These are phyloP conservation scores for Candida methanosorbosa DNA, from an alignment of 805 yeast genomes.

Conservation along the genomic window DNA sequence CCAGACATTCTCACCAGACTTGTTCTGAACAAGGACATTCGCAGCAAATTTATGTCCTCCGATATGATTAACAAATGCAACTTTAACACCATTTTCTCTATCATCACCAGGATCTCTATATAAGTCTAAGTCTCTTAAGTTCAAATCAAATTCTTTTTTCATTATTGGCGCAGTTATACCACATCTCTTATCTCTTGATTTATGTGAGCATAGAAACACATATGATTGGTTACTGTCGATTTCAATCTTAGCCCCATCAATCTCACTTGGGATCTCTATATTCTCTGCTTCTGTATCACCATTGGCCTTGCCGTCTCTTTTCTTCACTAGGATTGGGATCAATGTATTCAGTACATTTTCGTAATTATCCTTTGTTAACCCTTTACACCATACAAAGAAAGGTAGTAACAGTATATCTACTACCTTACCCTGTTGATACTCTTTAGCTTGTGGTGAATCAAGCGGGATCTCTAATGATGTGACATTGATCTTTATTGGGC, in stretches of 20 bases:
- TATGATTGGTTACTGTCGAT: constrained; percentile 34
- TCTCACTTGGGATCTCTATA: constrained; percentile 8
- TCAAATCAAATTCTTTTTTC: constrained; percentile 67
- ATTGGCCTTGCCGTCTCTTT: constrained; percentile 10
- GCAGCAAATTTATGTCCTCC: constrained; percentile 97
- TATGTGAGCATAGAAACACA: constrained; percentile 80
- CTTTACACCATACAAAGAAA: constrained; percentile 60
- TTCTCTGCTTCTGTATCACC: constrained; percentile 14
- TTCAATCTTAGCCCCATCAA: constrained; percentile 26
- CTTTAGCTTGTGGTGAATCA: constrained; percentile 32
- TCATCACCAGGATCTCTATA: constrained; percentile 72
- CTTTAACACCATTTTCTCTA: constrained; percentile 66
- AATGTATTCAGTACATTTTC: constrained; percentile 33
- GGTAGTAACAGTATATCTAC: constrained; percentile 67
- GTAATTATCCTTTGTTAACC: constrained; percentile 36
- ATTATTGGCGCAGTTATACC: constrained; percentile 90
- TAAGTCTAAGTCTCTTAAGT: constrained; percentile 61
- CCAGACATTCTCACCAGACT: constrained; percentile 76
- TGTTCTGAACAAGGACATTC: constrained; percentile 69
- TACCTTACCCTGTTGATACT: constrained; percentile 31
- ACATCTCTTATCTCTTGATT: constrained; percentile 86
- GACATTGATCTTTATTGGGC: constrained; percentile 41
- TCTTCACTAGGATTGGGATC: constrained; percentile 29
- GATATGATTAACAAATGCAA: constrained; percentile 71
- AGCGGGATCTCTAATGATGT: constrained; percentile 39